These are phyloP conservation scores for Leucocoprinus sp. DNA, from an alignment of 768 basidiomycete genomes.

Conservation along the genomic window DNA sequence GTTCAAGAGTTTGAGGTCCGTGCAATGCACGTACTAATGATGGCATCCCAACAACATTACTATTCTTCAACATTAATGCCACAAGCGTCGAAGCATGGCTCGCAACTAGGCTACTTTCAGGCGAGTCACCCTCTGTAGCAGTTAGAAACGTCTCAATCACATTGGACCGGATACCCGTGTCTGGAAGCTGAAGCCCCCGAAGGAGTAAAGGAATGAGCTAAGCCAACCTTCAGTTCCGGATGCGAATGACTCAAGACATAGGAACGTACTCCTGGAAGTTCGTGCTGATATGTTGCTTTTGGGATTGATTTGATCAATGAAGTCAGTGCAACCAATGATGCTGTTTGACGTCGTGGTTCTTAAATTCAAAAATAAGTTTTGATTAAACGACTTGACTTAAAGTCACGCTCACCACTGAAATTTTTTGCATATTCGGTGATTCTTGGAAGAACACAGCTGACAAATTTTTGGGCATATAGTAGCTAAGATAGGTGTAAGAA, in stretches of 20 bases:
- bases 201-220: conserved; percentile 87
- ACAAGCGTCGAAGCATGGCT: conserved; percentile 69
- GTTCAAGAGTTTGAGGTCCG: background rate
- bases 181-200: conserved; percentile 73
- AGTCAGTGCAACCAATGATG: conserved; percentile 78
- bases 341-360: conserved; percentile 50
- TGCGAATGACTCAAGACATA: background rate
- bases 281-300: conserved; percentile 59
- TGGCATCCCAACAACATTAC: conserved; percentile 39
- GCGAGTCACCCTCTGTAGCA: conserved; percentile 53
- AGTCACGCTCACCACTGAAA: conserved; percentile 35
- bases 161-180: conserved; percentile 64
- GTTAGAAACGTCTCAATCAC: conserved; percentile 74
- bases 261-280: conserved; percentile 50
- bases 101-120: conserved; percentile 42
- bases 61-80: conserved; percentile 61
- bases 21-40: conserved; percentile 38
- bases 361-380: background rate
- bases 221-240: background rate
- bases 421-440: conserved; percentile 62
- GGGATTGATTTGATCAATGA: conserved; percentile 77
- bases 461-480: conserved; percentile 69
- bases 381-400: background rate
- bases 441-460: conserved; percentile 61
- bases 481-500: conserved; percentile 35